Evolutionary conservation across 1,284 basidiomycete genomes (phyloP).

Genomic region (Fomitiporia mediterranea): DNA sequence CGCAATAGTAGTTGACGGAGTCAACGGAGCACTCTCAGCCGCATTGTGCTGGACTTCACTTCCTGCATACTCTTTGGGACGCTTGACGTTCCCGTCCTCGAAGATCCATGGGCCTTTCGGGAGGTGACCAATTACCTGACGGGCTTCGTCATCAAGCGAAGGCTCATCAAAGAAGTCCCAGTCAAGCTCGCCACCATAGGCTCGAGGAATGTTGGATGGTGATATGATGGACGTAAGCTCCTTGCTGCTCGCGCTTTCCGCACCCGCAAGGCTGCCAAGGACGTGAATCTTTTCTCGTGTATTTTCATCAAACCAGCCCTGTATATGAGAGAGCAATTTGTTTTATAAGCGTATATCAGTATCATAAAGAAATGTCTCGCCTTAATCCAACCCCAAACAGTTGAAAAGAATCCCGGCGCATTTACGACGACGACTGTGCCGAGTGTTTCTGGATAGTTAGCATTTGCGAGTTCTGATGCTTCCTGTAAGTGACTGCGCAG

Average conservation of each 20-base stretch:
- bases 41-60: background rate
- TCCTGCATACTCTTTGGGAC: slow-evolving; percentile 18
- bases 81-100: slow-evolving; percentile 36
- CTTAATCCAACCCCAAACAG: slow-evolving; percentile 77
- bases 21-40: no score
- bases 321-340: background rate
- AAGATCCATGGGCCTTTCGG: slow-evolving; percentile 52
- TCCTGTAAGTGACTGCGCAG: slow-evolving; percentile 68
- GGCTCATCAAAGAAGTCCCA: slow-evolving; percentile 65
- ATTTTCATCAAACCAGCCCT: slow-evolving; percentile 74
- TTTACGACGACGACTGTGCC: slow-evolving; percentile 64
- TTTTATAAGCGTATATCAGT: no score
- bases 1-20: no score
- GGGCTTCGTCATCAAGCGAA: slow-evolving; percentile 45
- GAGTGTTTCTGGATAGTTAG: slow-evolving; percentile 76
- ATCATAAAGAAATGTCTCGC: slow-evolving; percentile 35
- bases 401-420: slow-evolving; percentile 71
- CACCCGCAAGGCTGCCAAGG: slow-evolving; percentile 39
- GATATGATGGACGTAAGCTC: slow-evolving; percentile 51
- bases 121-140: slow-evolving; percentile 38
- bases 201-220: slow-evolving; percentile 51
- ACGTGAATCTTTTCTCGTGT: slow-evolving; percentile 70
- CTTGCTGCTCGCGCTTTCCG: slow-evolving; percentile 38
- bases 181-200: slow-evolving; percentile 65
- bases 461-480: slow-evolving; percentile 66